Conservation (phyloP, 2,329 filamentous ascomycete genomes). For the Neophaeococcomyces aloes region DNA sequence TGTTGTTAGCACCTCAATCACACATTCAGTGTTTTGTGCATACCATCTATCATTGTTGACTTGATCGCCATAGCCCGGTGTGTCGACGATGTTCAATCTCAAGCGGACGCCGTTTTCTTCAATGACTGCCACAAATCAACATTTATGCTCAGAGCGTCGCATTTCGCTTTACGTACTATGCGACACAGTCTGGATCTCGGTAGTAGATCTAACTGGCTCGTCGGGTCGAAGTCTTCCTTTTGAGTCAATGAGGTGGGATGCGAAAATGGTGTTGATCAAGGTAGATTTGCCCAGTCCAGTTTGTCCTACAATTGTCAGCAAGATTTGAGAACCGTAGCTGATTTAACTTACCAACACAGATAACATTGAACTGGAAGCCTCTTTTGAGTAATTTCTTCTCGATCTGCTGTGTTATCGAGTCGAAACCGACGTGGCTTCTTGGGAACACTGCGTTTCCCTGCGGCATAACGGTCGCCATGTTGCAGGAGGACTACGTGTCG, state of each 20-base stretch:
- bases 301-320: slow-evolving; percentile 55
- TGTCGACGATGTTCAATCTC: slow-evolving; percentile 97
- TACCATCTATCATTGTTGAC: slow-evolving; percentile 98
- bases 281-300: slow-evolving; percentile 98
- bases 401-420: slow-evolving; percentile 99
- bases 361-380: slow-evolving; percentile 99
- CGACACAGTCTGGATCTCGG: slow-evolving; percentile 94
- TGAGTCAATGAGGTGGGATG: slow-evolving; percentile 96
- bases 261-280: slow-evolving; percentile 99
- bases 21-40: slow-evolving; percentile 10
- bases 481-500: slow-evolving; percentile 2
- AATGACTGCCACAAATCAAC: slow-evolving; percentile 49
- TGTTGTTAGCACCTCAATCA: slow-evolving; percentile 15
- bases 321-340: neutral
- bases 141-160: slow-evolving; percentile 9
- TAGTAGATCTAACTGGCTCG: slow-evolving; percentile 87
- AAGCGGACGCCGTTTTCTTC: slow-evolving; percentile 98
- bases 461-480: slow-evolving; percentile 23
- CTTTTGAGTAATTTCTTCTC: slow-evolving; percentile 99
- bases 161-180: slow-evolving; percentile 49
- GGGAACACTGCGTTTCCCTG: slow-evolving; percentile 56
- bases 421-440: slow-evolving; percentile 98
- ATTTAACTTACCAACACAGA: slow-evolving; percentile 79
- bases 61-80: slow-evolving; percentile 92
- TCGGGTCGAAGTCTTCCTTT: slow-evolving; percentile 90